Base-by-base conservation (phyloP, 139 green algal genomes). In the Pedinophyceae sp. region DNA sequence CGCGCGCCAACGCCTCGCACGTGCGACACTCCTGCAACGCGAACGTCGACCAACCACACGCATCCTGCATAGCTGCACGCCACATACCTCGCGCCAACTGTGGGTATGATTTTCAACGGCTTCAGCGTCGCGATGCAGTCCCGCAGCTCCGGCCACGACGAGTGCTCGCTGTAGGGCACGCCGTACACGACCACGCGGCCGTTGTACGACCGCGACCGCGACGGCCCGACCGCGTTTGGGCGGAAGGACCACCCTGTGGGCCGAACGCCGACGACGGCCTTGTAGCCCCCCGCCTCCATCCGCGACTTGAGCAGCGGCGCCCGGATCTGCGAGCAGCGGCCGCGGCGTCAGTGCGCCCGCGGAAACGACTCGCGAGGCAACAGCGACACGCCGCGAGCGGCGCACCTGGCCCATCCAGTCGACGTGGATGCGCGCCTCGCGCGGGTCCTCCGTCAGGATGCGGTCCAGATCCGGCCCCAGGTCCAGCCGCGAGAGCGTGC, bases 191-290 rank as follows among this genome's bases (percentile, higher is more conserved):
- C 56, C 6, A 79, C 72, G 1, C 28, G 29, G 30, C 71, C 76
- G 52, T n/a, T n/a, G n/a, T n/a, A n/a, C n/a, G n/a, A 72, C 52
- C 1, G 50, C 46, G 18, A 5, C 24, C 68, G 52, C 17, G 70
- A 51, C 16, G 69, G 50, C 48, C 71, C 39, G 13, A 47, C 43
- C 4, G 66, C 74, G 5, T 30, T 55, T 24, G 57, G 59, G 19
- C 55, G 54, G 49, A 50, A 78, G 0, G 73, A 61, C 76, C 76
- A 87, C n/a, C 78, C 78, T 59, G 78, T 87, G 23, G 76, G 64
- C 30, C 71, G 54, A 39, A 87, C 64, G 15, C 67, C 78, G 2
- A 87, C 62, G 2, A 80, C 62, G 1, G 60, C n/a, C n/a, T n/a
- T n/a, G 65, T 19, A 46, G 29, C 67, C 72, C 82, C 1, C 28